A percentile compares a stretch with the other conserved stretches of the same genome.
Evolutionary conservation across 1,284 basidiomycete genomes (phyloP).

Genomic region (Rhodotorula sp.): DNA sequence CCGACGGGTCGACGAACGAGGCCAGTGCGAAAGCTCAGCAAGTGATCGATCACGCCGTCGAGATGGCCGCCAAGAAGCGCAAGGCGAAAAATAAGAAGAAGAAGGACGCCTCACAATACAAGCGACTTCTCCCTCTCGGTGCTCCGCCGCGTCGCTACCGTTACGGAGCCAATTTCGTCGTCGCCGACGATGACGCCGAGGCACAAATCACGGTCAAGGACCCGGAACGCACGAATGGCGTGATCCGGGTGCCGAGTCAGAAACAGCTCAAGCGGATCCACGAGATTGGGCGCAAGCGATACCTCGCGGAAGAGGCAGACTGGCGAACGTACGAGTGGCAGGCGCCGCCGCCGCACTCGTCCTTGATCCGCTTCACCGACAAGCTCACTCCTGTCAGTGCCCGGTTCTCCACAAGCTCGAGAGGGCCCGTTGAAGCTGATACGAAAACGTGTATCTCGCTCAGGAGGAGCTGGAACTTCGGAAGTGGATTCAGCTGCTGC

Average conservation of each 20-base stretch:
- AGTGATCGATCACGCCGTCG: not conserved
- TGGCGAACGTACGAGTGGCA: conserved; percentile 28
- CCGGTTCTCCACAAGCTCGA: too few relatives aligned
- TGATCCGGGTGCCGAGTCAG: conserved; percentile 21
- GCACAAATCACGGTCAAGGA: conserved; percentile 13
- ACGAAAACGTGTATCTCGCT: not conserved
- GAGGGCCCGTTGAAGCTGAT: not conserved
- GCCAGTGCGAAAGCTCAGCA: not conserved
- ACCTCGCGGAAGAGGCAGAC: conserved; percentile 4
- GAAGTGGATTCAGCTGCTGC: conserved; percentile 20
- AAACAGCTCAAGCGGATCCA: conserved; percentile 19
- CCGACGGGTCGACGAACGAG: not conserved
- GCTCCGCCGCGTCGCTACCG: conserved; percentile 19
- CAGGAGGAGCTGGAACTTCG: conserved; percentile 16
- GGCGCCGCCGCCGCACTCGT: conserved; percentile 15
- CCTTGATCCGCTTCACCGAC: conserved; percentile 6
- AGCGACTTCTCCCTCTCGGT: conserved; percentile 21
- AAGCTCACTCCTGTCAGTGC: conserved; percentile 15
- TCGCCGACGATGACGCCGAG: not conserved
- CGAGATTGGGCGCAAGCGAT: conserved; percentile 14
- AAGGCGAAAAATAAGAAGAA: conserved; percentile 3
- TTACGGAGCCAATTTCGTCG: conserved; percentile 31
- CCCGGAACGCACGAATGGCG: conserved; percentile 16
- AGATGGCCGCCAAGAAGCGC: not conserved
- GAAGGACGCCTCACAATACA: conserved; percentile 25